These are phyloP conservation scores for Fagopyrum homotropicum DNA, from an alignment of 148 eudicot genomes.

Conservation along the genomic window DNA sequence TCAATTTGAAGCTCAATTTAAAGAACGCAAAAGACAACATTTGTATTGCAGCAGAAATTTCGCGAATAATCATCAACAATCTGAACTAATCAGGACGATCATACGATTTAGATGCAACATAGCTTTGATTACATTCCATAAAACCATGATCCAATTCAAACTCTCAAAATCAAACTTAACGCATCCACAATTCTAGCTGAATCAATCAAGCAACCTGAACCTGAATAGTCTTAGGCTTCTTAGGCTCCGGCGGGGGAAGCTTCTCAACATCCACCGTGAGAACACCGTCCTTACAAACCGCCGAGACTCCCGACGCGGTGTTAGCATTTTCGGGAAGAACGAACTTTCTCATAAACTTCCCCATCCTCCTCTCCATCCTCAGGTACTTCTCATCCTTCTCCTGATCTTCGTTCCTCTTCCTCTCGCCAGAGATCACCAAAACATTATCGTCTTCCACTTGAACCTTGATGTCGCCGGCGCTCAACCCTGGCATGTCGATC, in stretches of 20 bases:
- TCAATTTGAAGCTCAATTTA: too few species aligned
- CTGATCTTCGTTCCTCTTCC: slow-evolving; percentile 49
- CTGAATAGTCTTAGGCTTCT: slow-evolving; percentile 65
- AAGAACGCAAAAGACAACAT: too few species aligned
- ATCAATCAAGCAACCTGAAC: slow-evolving; percentile 37
- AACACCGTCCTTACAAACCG: slow-evolving; percentile 67
- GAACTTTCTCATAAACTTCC: slow-evolving; percentile 77
- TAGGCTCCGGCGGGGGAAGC: slow-evolving; percentile 57
- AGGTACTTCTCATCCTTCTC: slow-evolving; percentile 42
- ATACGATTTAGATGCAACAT: too few species aligned
- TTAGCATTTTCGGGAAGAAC: slow-evolving; percentile 61
- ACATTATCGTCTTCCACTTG: slow-evolving; percentile 62
- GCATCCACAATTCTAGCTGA: not conserved
- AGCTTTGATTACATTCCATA: too few species aligned
- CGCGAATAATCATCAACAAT: too few species aligned
- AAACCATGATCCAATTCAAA: not conserved
- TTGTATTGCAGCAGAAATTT: too few species aligned
- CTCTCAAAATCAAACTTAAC: not conserved
- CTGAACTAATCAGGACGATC: too few species aligned
- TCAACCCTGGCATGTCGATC: slow-evolving; percentile 74
- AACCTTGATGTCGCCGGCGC: slow-evolving; percentile 46
- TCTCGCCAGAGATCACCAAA: slow-evolving; percentile 50
- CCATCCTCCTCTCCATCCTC: slow-evolving; percentile 65
- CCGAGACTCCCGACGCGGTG: slow-evolving; percentile 31
- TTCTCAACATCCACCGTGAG: slow-evolving; percentile 54